phyloP scores from a whole-genome alignment of 1,139 yeast species.

The Wickerhamiella infanticola region DNA sequence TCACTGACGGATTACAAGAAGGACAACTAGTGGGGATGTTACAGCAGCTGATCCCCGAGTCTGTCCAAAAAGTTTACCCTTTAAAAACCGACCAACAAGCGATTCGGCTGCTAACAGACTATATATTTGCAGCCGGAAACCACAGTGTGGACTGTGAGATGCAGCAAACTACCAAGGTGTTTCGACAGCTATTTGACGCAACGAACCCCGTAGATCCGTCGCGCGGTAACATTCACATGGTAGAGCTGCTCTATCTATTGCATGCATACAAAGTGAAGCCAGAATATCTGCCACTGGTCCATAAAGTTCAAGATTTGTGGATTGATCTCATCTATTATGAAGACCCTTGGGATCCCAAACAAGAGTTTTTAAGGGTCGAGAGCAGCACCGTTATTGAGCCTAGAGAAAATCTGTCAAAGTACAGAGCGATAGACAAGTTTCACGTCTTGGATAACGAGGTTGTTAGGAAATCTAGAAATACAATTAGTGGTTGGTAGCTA shows the following conservation, averaged over 20 bases:
- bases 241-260: slow-evolving; percentile 18
- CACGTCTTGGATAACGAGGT: not conserved
- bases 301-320: slow-evolving; percentile 16
- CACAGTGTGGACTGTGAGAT: slow-evolving; percentile 8
- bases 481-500: slow-evolving; percentile 1
- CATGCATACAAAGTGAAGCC: slow-evolving; percentile 15
- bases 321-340: slow-evolving; percentile 14
- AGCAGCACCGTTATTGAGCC: not conserved
- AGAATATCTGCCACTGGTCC: slow-evolving; percentile 9
- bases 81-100: slow-evolving; percentile 1
- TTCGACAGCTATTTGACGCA: slow-evolving; percentile 18
- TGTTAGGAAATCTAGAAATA: not conserved
- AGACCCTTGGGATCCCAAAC: slow-evolving; percentile 16
- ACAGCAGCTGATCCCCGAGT: not conserved
- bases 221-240: slow-evolving; percentile 21
- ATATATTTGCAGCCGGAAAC: slow-evolving; percentile 12
- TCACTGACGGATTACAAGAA: slow-evolving; percentile 11
- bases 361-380: not conserved
- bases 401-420: not conserved
- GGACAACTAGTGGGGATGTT: not conserved
- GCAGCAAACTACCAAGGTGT: slow-evolving; percentile 11
- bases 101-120: slow-evolving; percentile 12
- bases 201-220: slow-evolving; percentile 16
- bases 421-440: not conserved
- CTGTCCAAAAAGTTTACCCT: not conserved